Percentiles rank a stretch among this genome's conserved stretches.
phyloP scores from a whole-genome alignment of 1,284 basidiomycete genomes.

The Cutaneotrichosporon arboriforme region DNA sequence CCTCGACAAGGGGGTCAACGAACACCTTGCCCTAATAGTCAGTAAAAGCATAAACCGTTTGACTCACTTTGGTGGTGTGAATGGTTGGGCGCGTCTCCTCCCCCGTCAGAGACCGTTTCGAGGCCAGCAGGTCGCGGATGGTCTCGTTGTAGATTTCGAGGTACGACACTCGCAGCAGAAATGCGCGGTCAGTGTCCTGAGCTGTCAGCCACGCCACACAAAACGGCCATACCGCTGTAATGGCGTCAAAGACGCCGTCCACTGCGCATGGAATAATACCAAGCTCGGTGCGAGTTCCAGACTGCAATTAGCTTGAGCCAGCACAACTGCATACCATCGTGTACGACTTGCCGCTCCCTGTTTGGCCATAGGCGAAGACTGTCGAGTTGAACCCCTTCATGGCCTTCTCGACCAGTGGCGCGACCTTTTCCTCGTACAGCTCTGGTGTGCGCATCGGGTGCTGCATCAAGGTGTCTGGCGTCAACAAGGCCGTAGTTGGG shows the following conservation, averaged over 20 bases:
- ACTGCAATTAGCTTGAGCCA: conserved; percentile 21
- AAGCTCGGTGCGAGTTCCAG: conserved; percentile 50
- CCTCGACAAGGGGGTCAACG: conserved; percentile 52
- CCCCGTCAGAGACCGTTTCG: conserved; percentile 33
- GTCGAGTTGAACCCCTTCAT: conserved; percentile 57
- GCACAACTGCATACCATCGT: conserved; percentile 38
- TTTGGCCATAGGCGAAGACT: conserved; percentile 51
- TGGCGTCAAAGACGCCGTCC: conserved; percentile 53
- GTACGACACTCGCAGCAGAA: conserved; percentile 54
- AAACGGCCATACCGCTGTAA: conserved; percentile 41
- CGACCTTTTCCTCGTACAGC: conserved; percentile 51
- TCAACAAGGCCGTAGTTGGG: neutral
- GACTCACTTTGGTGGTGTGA: conserved; percentile 41
- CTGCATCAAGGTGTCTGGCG: conserved; percentile 46
- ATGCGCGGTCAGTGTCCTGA: conserved; percentile 41
- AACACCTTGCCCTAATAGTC: conserved; percentile 46
- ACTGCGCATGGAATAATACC: conserved; percentile 56
- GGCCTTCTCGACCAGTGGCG: conserved; percentile 52
- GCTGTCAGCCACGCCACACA: neutral
- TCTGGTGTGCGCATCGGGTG: conserved; percentile 44
- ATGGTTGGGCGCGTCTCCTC: conserved; percentile 44
- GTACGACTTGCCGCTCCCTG: conserved; percentile 51
- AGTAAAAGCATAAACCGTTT: neutral
- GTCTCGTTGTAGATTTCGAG: conserved; percentile 58
- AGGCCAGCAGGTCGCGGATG: conserved; percentile 52